Evolutionary conservation across 2,329 filamentous ascomycete species (phyloP).

Genomic region (Neonectria magnoliae): DNA sequence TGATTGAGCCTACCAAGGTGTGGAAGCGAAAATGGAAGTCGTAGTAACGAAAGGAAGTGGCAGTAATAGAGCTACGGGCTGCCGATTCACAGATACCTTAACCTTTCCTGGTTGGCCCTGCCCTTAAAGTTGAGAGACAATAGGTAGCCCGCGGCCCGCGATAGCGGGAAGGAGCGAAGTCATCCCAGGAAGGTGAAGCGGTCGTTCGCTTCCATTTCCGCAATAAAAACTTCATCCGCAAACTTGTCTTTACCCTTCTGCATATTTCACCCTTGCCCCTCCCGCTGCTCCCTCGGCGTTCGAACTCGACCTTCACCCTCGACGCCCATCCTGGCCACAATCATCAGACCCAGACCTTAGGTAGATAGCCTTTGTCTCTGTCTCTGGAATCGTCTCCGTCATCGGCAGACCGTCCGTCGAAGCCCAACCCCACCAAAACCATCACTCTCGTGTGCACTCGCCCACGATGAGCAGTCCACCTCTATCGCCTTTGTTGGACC

Average conservation of each 20-base stretch:
- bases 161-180: constrained; percentile 15
- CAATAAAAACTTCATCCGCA: constrained; percentile 11
- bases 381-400: background rate
- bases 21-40: too few relatives aligned
- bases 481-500: constrained; percentile 62
- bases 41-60: too few relatives aligned
- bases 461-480: constrained; percentile 46
- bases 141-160: background rate
- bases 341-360: background rate
- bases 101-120: background rate
- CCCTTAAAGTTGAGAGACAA: background rate
- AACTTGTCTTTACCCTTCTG: background rate
- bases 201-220: constrained; percentile 6
- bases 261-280: background rate
- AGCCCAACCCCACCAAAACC: background rate
- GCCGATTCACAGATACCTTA: background rate
- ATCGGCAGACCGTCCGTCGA: background rate
- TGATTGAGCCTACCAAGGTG: background rate
- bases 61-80: background rate
- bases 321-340: background rate
- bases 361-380: background rate
- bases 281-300: background rate
- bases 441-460: constrained; percentile 11
- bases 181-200: background rate
- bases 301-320: background rate